These are phyloP conservation scores for Voacanga thouarsii DNA, from an alignment of 257 asterid genomes.

Conservation along the genomic window DNA sequence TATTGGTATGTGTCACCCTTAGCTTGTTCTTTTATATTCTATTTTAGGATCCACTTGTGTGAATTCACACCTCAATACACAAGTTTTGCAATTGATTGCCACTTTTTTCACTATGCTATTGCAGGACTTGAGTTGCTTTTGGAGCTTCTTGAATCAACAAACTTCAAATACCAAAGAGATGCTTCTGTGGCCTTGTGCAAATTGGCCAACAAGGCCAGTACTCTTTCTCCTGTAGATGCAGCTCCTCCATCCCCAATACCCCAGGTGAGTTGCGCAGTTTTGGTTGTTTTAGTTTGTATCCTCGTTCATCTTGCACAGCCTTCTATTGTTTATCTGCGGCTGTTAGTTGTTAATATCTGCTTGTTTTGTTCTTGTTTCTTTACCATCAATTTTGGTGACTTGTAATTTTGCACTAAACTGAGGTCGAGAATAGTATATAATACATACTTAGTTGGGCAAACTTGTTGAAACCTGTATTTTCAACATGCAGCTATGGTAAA, in stretches of 20 bases:
- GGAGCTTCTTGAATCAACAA: slow-evolving; percentile 76
- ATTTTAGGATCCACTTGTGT: background rate
- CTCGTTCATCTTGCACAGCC: background rate
- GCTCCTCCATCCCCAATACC: slow-evolving; percentile 98
- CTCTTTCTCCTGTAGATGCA: slow-evolving; percentile 81
- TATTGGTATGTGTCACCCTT: slow-evolving; percentile 45
- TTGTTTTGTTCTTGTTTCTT: background rate
- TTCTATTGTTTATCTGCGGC: background rate
- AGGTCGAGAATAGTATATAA: background rate
- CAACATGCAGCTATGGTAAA: background rate
- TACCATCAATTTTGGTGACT: background rate
- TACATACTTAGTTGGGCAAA: no score
- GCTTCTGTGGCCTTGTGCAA: slow-evolving; percentile 78
- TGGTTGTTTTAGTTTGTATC: background rate
- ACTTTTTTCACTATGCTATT: slow-evolving; percentile 15
- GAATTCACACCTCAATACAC: background rate
- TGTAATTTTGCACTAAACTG: background rate
- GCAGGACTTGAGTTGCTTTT: slow-evolving; percentile 76
- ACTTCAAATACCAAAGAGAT: slow-evolving; percentile 64
- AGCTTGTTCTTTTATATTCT: background rate
- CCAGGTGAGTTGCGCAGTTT: slow-evolving; percentile 48
- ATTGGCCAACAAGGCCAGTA: slow-evolving; percentile 74
- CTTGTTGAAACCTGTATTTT: background rate
- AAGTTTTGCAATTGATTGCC: background rate
- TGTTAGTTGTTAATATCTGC: background rate